Base-by-base conservation (phyloP, 2,329 filamentous ascomycete genomes). In the Aspergillus hortae region DNA sequence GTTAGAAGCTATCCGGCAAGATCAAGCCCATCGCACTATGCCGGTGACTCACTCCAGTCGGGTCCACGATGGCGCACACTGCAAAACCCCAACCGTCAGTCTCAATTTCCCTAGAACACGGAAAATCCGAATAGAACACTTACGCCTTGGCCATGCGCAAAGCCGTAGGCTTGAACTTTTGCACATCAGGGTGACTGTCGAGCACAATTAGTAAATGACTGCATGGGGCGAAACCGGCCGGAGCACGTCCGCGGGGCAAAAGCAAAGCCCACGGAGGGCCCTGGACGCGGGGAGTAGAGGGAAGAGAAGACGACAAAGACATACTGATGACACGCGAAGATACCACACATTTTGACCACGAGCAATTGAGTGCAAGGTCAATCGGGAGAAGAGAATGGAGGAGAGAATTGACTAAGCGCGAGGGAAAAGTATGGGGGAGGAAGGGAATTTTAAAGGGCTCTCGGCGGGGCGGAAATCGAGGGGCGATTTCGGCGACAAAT, bases 51-150 rank as follows among this genome's bases (percentile, higher is more conserved):
- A 94, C 90, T 96, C 94, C 94, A 99, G 80, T 99, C 94, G 67
- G 94, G 94, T 65, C 94, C 94, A 75, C 94, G 87, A 77, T 99
- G 94, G 66, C 95, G 91, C 70, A 96, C 84, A 71, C 90, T 95
- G 72, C 64, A 62, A 66, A 61, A 54, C 52, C 59, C 61, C 14
- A 30, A 38, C 15, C 11, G 61, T 78, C 77, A 71, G 61, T 51
- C 38, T 51, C 35, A 54, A 55, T 48, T 12, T 53, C 47, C 17
- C 23, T 15, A 38, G 41, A 14, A n/a, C 21, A 7, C 11, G 30
- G 40, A 41, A 19, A 36, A 44, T 6, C 15, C 4, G 40, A 42
- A 44, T n/a, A 35, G 42, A 21, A 49, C 45, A 83, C 89, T 75
- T 83, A 95, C 90, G 90, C 88, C 82, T 96, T 96, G 62, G 91